Percentiles rank a stretch among this genome's conserved stretches.
Conservation (phyloP, 371 early-diverging fungal genomes). For the Mortierella sp. region DNA sequence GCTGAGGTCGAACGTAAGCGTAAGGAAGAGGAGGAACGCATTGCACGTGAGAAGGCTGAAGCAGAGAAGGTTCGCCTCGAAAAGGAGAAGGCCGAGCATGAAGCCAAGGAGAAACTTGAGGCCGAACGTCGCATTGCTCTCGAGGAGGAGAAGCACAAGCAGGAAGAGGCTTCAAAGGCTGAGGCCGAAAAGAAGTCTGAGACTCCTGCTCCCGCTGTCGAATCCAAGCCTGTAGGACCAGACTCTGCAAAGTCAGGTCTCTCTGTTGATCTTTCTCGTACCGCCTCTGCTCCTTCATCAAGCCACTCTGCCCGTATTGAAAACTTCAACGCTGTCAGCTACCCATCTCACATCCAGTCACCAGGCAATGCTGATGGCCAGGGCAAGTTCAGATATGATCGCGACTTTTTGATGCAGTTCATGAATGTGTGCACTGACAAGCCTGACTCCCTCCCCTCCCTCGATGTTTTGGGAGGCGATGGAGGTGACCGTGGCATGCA, state of each 20-base stretch:
- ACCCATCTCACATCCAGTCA: slow-evolving; percentile 55
- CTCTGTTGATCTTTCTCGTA: slow-evolving; percentile 49
- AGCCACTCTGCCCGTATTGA: slow-evolving; percentile 39
- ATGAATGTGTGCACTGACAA: slow-evolving; percentile 72
- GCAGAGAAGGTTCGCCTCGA: slow-evolving; percentile 61
- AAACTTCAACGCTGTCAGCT: slow-evolving; percentile 56
- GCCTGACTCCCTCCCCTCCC: slow-evolving; percentile 76
- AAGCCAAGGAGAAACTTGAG: slow-evolving; percentile 58
- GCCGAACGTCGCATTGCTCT: slow-evolving; percentile 54
- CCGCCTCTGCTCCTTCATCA: slow-evolving; percentile 40
- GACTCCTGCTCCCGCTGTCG: slow-evolving; percentile 5
- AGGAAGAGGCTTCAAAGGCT: slow-evolving; percentile 42
- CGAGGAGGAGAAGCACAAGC: slow-evolving; percentile 58
- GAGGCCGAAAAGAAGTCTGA: slow-evolving; percentile 33
- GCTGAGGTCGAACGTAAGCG: slow-evolving; percentile 57
- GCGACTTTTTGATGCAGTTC: slow-evolving; percentile 87
- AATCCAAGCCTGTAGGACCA: slow-evolving; percentile 45
- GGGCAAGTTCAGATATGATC: slow-evolving; percentile 73
- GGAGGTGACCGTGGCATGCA: slow-evolving; percentile 68
- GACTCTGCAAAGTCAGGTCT: slow-evolving; percentile 47
- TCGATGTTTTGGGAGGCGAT: slow-evolving; percentile 73
- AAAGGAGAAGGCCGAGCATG: slow-evolving; percentile 58
- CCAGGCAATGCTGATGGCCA: slow-evolving; percentile 60
- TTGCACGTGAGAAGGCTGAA: slow-evolving; percentile 65
- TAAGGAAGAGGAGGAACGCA: slow-evolving; percentile 60